Percentiles rank a stretch among this genome's conserved stretches.
phyloP scores from a whole-genome alignment of 176 grass and related monocot species.

The Typha latifolia region DNA sequence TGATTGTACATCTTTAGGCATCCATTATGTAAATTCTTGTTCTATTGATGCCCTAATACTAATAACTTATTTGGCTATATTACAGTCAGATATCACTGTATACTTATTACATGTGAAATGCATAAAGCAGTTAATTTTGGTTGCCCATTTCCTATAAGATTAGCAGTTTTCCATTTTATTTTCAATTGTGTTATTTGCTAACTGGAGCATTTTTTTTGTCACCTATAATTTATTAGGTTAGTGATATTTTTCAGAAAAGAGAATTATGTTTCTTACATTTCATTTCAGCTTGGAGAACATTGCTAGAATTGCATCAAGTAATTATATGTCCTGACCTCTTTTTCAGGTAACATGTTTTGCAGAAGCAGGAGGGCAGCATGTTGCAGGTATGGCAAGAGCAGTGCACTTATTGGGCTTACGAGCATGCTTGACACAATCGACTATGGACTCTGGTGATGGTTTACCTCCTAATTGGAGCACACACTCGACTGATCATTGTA shows the following conservation, averaged over 20 bases:
- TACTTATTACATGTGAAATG: not conserved
- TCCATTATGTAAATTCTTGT: not conserved
- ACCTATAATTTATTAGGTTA: not conserved
- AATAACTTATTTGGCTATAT: not conserved
- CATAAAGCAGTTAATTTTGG: not conserved
- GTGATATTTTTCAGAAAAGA: not conserved
- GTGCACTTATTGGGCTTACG: conserved; percentile 66
- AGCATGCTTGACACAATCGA: conserved; percentile 81
- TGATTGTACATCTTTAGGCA: not conserved
- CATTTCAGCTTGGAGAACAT: too few species aligned
- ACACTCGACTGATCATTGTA: conserved; percentile 57
- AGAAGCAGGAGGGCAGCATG: conserved; percentile 87
- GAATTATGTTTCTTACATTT: not conserved
- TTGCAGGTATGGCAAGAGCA: conserved; percentile 67
- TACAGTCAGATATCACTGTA: not conserved
- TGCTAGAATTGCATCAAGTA: not conserved
- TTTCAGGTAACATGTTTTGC: conserved; percentile 89
- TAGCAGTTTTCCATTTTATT: not conserved
- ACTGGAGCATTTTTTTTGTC: not conserved
- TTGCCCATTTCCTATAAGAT: not conserved
- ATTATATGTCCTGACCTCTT: not conserved
- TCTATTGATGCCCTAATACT: not conserved
- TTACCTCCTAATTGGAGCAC: conserved; percentile 69
- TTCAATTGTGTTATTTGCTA: not conserved
- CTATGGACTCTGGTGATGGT: conserved; percentile 76